Evolutionary conservation across 2,329 filamentous ascomycete genomes (phyloP).

Genomic region (Colletotrichum sansevieriae): DNA sequence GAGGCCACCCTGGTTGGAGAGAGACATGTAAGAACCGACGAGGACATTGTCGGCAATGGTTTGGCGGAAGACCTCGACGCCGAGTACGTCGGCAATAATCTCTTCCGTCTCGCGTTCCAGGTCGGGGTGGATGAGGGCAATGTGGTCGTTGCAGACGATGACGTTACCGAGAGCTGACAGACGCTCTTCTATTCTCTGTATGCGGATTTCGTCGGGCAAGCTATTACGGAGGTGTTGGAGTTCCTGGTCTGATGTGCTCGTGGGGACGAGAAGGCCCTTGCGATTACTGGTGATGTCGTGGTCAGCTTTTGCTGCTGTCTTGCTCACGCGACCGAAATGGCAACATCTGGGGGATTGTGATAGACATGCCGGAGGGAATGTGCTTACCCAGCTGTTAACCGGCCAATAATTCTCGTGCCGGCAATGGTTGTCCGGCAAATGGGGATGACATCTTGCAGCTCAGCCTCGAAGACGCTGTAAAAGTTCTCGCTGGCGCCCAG

Average conservation of each 20-base stretch:
- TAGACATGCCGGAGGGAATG: not conserved
- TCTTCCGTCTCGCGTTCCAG: constrained; percentile 98
- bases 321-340: not conserved
- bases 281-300: constrained; percentile 75
- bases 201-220: constrained; percentile 90
- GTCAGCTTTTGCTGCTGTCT: constrained; percentile 33
- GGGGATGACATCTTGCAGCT: constrained; percentile 96
- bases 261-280: constrained; percentile 95
- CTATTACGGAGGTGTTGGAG: constrained; percentile 96
- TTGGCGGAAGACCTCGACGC: constrained; percentile 91
- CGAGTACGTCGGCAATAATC: constrained; percentile 94
- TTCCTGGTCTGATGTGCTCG: constrained; percentile 97
- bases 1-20: constrained; percentile 95
- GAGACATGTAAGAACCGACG: constrained; percentile 94
- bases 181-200: constrained; percentile 97
- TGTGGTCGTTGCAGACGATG: constrained; percentile 96
- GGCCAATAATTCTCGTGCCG: constrained; percentile 94
- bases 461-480: constrained; percentile 98
- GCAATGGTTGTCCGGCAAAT: constrained; percentile 98
- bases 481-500: constrained; percentile 98
- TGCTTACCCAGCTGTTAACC: constrained; percentile 88
- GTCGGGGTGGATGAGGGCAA: constrained; percentile 95
- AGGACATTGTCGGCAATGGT: constrained; percentile 98
- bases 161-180: constrained; percentile 96
- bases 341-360: not conserved